These are phyloP conservation scores for Narthecium ossifragum DNA, from an alignment of 106 monocot species.

Conservation along the genomic window DNA sequence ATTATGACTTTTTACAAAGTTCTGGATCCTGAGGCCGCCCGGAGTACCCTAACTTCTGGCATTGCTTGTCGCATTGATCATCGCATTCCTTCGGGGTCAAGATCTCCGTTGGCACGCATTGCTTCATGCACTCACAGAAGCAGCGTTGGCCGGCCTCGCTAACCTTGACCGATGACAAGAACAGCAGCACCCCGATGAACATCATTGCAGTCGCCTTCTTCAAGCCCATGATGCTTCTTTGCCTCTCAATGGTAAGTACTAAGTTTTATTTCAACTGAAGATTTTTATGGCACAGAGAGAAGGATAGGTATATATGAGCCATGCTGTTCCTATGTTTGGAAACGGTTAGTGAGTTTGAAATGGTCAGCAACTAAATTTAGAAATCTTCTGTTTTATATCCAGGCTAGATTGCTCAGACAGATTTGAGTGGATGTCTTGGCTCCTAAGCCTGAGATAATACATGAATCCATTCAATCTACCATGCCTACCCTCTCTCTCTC, in stretches of 20 bases:
- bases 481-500: no score
- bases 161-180: constrained; percentile 1
- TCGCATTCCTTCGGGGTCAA: background rate
- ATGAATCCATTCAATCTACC: no score
- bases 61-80: constrained; percentile 3
- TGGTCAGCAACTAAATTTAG: background rate
- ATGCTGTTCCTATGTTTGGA: no score
- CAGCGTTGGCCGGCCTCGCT: constrained; percentile 20
- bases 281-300: no score
- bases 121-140: constrained; percentile 25
- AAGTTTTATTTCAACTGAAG: no score
- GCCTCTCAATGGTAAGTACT: background rate
- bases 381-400: no score
- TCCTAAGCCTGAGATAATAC: no score
- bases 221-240: constrained; percentile 8
- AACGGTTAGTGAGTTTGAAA: no score
- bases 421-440: no score
- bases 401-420: no score
- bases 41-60: background rate
- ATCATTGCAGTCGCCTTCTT: background rate
- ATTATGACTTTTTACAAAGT: no score
- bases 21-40: constrained; percentile 6
- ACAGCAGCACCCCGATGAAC: background rate
- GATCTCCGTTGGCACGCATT: background rate
- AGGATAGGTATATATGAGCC: no score